Percentiles rank a stretch among this genome's conserved stretches.
phyloP scores from a whole-genome alignment of 768 basidiomycete genomes.

The Termitomyces bulborhizus region DNA sequence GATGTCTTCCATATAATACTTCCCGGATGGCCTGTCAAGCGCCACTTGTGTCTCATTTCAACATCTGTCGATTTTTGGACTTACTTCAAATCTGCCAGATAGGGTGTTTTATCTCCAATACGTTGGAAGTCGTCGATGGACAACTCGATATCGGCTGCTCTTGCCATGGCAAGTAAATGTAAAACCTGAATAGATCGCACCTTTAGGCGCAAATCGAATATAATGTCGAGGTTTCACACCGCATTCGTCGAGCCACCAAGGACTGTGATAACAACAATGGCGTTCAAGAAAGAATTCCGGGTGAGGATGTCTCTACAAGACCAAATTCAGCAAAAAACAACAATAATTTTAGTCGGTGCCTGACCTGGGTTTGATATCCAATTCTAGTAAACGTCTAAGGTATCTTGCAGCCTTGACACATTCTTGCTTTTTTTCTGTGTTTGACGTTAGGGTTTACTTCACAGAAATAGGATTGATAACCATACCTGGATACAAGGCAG shows the following conservation, averaged over 20 bases:
- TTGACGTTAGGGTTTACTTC: not conserved
- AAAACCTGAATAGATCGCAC: constrained; percentile 47
- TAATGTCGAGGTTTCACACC: constrained; percentile 30
- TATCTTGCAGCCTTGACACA: constrained; percentile 75
- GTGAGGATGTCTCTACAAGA: constrained; percentile 35
- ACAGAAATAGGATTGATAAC: not conserved
- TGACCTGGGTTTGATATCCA: constrained; percentile 78
- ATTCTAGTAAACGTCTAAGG: constrained; percentile 64
- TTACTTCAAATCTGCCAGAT: constrained; percentile 76
- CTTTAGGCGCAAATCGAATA: not conserved
- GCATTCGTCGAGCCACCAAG: constrained; percentile 89
- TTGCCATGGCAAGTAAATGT: constrained; percentile 79
- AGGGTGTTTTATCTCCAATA: constrained; percentile 75
- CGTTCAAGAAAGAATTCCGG: constrained; percentile 66
- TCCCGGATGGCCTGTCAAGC: constrained; percentile 54
- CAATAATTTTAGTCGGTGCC: not conserved
- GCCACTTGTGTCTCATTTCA: not conserved
- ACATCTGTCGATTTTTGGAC: constrained; percentile 7
- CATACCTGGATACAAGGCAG: constrained; percentile 64
- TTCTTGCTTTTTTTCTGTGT: constrained; percentile 73
- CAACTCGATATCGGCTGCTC: constrained; percentile 67
- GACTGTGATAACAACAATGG: constrained; percentile 72
- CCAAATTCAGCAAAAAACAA: not conserved
- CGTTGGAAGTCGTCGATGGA: constrained; percentile 84
- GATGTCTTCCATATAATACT: constrained; percentile 88